phyloP scores from a whole-genome alignment of 2,329 filamentous ascomycete genomes.

The Aspergillus bombycis region DNA sequence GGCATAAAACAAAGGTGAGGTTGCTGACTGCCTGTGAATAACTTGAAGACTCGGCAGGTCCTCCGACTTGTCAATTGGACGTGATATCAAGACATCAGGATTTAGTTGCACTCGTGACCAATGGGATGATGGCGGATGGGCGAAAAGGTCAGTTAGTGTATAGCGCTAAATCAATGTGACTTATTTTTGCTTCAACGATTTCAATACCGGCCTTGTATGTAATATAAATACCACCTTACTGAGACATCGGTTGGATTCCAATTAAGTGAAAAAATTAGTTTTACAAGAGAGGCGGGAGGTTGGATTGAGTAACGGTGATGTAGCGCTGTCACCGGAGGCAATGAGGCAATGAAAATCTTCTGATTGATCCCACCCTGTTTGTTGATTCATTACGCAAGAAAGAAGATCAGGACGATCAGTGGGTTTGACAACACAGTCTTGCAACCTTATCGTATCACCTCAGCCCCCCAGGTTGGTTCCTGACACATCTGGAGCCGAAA shows the following conservation, averaged over 20 bases:
- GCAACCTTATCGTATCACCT: slow-evolving; percentile 1
- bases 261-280: neutral
- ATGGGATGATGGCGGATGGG: neutral
- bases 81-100: neutral
- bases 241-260: neutral
- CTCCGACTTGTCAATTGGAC: neutral
- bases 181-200: neutral
- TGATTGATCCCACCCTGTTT: neutral
- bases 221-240: neutral
- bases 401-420: neutral
- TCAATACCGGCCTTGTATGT: neutral
- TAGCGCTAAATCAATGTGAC: neutral
- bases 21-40: neutral
- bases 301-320: neutral
- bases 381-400: neutral
- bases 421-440: slow-evolving; percentile 1
- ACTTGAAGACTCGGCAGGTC: neutral
- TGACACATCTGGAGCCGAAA: slow-evolving; percentile 1
- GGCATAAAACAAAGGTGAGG: neutral
- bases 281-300: neutral
- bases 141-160: neutral
- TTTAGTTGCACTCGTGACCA: neutral
- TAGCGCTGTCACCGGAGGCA: neutral
- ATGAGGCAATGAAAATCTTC: neutral
- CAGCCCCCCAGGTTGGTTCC: neutral